Evolutionary conservation across 805 yeast genomes (phyloP), one percentile per base, ranked within the genome.

Genomic region (Saccharomyces cerevisiae): DNA sequence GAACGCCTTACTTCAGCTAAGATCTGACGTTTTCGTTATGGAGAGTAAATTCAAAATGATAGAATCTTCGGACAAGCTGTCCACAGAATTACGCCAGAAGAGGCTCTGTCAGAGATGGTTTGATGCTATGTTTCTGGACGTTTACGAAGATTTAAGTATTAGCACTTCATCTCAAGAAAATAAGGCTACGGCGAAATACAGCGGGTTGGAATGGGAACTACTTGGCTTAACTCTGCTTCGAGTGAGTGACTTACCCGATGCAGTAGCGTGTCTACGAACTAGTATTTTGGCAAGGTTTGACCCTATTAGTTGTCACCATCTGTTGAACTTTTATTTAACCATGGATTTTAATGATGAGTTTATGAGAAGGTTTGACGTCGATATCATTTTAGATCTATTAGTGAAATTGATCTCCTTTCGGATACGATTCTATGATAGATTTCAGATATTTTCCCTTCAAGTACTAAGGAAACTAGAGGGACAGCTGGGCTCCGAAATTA

Each of bases 1-100:
- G 99, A 89, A 88, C 60, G 79, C 77, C 36, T 69, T 89, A 32
- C 76, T 91, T 59, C 73, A 75, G 54, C 64, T 84, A 46, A 80
- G 96, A 54, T 81, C 90, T 0, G 72, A 76, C 21, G 83, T 87
- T 0, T 92, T 92, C 70, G 82, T 89, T 10, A 92, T 92, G 90
- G 88, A 83, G 61, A 81, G 79, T 46, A 89, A 85, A 62, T 80
- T 81, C 59, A 36, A 36, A 36, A 36, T 36, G 43, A 36, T 36
- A 36, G 43, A 36, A 13, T 27, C 54, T 11, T 56, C 53, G 21
- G 61, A 55, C 6, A 55, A 36, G 31, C 49, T 63, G 5, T 65
- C 64, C 24, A 50, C 57, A 13, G 58, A 59, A 4, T 48, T 67
- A 10, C 58, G 62, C 48, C 49, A 55, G 29, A 69, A 68, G 48